Base-by-base conservation (phyloP, 2,329 filamentous ascomycete genomes). In the Ophiostoma novo-ulmi region DNA sequence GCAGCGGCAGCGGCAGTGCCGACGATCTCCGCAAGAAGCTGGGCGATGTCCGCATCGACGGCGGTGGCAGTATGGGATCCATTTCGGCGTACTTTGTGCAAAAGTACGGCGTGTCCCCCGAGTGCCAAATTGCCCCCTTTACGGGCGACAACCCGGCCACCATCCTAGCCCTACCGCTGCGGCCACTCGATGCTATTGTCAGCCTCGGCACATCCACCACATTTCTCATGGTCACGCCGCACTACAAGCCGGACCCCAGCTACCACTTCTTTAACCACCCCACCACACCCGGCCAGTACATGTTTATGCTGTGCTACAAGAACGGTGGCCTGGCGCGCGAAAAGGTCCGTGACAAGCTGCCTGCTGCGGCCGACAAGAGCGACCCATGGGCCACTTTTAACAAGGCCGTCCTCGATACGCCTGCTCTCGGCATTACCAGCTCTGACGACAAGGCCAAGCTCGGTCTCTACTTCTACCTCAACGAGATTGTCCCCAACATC, bases 281-380 rank as follows among this genome's bases (percentile, higher is more conserved):
- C 1, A 95, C 93, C 64, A 97, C 93, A 0, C 83, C 89, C 0
- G 93, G 91, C 0, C 87, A 97, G 72, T 97, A 97, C 85, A 98
- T 99, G 95, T 98, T 99, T 81, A 99, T 99, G 95, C 88, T 99
- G 48, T 99, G 95, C 85, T 99, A 98, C 84, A 98, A 98, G 82
- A 99, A 99, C 81, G 95, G 95, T 75, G 93, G 93, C 1, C 88
- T 98, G 1, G 94, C 95, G 1, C 91, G 95, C 64, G 95, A 99
- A 79, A 89, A 91, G 76, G 88, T 98, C 73, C 91, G 95, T 70
- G 93, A 99, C 77, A 85, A 87, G 0, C 87, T 98, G 69, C 90
- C 93, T 73, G 65, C 73, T 66, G 67, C n/a, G 61, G 75, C 22
- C 58, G 80, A 81, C 36, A 79, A 82, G 11, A 78, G 80, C 5